Evolutionary conservation across 352 stramenopile genomes (phyloP).

Genomic region (Pythium rishiriense): DNA sequence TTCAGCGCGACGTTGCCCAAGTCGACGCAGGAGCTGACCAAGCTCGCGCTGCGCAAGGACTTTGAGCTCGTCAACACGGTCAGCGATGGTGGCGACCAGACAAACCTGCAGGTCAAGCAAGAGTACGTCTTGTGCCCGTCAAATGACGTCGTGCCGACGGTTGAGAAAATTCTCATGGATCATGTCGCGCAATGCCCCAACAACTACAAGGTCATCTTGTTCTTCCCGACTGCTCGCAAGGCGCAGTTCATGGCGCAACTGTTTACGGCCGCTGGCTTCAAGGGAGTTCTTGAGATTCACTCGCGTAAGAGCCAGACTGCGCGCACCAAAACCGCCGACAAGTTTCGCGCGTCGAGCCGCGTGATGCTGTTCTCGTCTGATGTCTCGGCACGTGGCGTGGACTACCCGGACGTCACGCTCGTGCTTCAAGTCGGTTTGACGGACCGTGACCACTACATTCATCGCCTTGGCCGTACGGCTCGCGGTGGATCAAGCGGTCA

Average conservation of each 20-base stretch:
- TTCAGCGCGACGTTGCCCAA: conserved; percentile 95
- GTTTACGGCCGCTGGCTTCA: conserved; percentile 72
- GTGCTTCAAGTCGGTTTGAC: conserved; percentile 85
- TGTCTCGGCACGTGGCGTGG: conserved; percentile 93
- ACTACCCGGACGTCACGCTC: conserved; percentile 94
- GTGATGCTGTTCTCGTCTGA: conserved; percentile 94
- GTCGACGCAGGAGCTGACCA: conserved; percentile 85
- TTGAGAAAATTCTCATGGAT: conserved; percentile 68
- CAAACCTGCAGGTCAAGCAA: conserved; percentile 89
- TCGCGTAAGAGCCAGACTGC: conserved; percentile 92
- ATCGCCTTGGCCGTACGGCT: conserved; percentile 94
- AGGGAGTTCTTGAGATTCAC: conserved; percentile 93
- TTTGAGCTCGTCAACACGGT: conserved; percentile 94
- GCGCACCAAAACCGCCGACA: conserved; percentile 84
- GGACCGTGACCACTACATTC: conserved; percentile 93
- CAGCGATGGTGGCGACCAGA: conserved; percentile 85
- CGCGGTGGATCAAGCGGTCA: conserved; percentile 84
- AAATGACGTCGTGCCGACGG: conserved; percentile 63
- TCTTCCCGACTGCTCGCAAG: conserved; percentile 91
- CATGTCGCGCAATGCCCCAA: conserved; percentile 51
- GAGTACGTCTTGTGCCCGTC: conserved; percentile 72
- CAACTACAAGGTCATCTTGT: conserved; percentile 96
- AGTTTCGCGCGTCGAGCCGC: conserved; percentile 85
- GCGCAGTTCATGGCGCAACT: conserved; percentile 91
- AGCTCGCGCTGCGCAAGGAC: conserved; percentile 77